Conservation (phyloP, 1,139 yeast species). For the Torulaspora pretoriensis region DNA sequence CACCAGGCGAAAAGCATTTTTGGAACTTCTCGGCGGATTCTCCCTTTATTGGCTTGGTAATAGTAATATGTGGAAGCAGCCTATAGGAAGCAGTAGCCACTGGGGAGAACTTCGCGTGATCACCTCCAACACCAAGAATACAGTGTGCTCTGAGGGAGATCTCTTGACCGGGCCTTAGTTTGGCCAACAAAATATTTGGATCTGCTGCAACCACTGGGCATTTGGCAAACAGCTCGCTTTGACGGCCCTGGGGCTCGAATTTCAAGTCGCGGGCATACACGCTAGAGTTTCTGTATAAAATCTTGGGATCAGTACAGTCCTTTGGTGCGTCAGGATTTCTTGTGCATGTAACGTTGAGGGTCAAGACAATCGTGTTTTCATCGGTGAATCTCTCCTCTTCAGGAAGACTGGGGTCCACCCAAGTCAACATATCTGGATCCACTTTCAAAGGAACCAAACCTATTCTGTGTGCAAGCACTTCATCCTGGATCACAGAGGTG, state of each 20-base stretch:
- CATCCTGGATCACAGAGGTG: conserved; percentile 95
- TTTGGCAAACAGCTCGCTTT: conserved; percentile 61
- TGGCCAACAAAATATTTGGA: conserved; percentile 85
- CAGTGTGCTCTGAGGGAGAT: conserved; percentile 88
- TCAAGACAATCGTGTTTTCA: conserved; percentile 81
- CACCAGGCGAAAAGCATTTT: conserved; percentile 90
- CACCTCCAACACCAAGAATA: conserved; percentile 84
- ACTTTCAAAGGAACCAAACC: conserved; percentile 87
- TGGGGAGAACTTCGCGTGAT: conserved; percentile 96
- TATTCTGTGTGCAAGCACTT: conserved; percentile 89
- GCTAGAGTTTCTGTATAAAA: conserved; percentile 74
- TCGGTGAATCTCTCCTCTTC: conserved; percentile 73
- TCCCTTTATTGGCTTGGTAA: conserved; percentile 69
- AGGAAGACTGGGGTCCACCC: conserved; percentile 66
- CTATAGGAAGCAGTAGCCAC: conserved; percentile 97
- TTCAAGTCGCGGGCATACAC: conserved; percentile 86
- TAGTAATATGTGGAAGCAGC: conserved; percentile 85
- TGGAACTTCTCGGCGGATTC: conserved; percentile 74
- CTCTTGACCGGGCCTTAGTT: conserved; percentile 95
- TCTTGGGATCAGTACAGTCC: conserved; percentile 75
- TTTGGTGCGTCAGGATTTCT: conserved; percentile 80
- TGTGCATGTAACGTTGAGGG: conserved; percentile 77
- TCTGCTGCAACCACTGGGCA: conserved; percentile 74
- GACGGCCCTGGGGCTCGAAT: conserved; percentile 90
- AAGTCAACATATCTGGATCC: conserved; percentile 80